Conservation (phyloP, 2,329 filamentous ascomycete genomes). For the Fusarium hainanense region DNA sequence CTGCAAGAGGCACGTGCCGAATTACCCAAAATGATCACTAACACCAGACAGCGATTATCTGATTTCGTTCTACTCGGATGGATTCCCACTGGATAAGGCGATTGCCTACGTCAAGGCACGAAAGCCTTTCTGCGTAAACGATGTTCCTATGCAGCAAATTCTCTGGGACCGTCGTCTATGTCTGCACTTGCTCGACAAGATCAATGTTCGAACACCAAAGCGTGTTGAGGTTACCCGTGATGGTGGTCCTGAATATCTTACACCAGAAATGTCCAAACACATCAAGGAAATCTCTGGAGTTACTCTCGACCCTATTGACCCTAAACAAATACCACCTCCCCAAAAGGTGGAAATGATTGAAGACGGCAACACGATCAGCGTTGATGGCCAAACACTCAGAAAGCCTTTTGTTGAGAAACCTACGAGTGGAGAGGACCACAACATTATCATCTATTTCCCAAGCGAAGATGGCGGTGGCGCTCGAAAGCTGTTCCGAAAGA, state of each 20-base stretch:
- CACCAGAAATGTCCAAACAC: constrained; percentile 81
- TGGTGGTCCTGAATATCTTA: constrained; percentile 84
- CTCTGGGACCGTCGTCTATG: constrained; percentile 96
- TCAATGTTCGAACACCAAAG: constrained; percentile 88
- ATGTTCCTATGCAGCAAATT: constrained; percentile 96
- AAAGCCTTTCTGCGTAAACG: constrained; percentile 97
- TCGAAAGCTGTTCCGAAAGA: constrained; percentile 91
- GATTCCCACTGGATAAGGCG: constrained; percentile 95
- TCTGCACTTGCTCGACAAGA: constrained; percentile 85
- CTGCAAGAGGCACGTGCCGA: constrained; percentile 44
- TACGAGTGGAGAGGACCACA: constrained; percentile 97
- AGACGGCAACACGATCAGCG: constrained; percentile 85
- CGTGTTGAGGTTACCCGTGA: constrained; percentile 93
- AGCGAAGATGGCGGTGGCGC: constrained; percentile 88
- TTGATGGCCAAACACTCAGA: constrained; percentile 82
- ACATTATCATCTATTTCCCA: constrained; percentile 98
- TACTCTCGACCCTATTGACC: constrained; percentile 74
- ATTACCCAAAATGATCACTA: constrained; percentile 40
- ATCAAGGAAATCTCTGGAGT: constrained; percentile 85
- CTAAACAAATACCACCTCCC: constrained; percentile 72
- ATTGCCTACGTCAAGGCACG: constrained; percentile 93
- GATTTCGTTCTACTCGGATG: constrained; percentile 98
- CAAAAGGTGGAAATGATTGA: constrained; percentile 86
- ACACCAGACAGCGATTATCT: constrained; percentile 76
- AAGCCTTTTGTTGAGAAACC: constrained; percentile 99